Evolutionary conservation across 1,284 basidiomycete genomes (phyloP).

Genomic region (Naganishia albida): DNA sequence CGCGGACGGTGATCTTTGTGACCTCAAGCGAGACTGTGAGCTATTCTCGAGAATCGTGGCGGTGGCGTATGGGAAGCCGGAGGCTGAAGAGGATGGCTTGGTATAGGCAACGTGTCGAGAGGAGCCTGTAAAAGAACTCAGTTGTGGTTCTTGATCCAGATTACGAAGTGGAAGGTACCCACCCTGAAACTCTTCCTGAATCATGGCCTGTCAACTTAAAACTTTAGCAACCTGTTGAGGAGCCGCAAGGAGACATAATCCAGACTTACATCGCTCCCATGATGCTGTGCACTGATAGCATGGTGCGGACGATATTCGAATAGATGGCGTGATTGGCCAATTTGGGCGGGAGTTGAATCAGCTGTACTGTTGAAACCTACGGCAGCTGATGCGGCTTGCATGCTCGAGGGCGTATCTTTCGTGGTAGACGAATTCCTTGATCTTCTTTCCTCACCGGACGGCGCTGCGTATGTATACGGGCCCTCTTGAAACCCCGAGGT

Average conservation of each 20-base stretch:
- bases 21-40: neutral
- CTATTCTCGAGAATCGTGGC: neutral
- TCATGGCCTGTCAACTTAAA: neutral
- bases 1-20: conserved; percentile 3
- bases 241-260: neutral
- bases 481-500: neutral
- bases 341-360: conserved; percentile 3
- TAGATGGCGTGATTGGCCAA: neutral
- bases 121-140: too few relatives aligned
- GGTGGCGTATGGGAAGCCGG: neutral
- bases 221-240: neutral
- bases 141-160: too few relatives aligned
- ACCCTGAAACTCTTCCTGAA: neutral
- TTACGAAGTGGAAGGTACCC: neutral
- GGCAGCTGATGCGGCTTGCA: conserved; percentile 9
- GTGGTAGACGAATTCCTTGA: neutral
- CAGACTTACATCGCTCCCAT: neutral
- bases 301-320: neutral
- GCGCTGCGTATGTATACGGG: neutral
- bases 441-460: neutral
- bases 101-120: neutral
- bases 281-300: neutral
- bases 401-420: conserved; percentile 6
- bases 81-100: neutral
- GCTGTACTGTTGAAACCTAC: neutral